Conservation (phyloP, 306 rosid species). For the barrel medic (Medicago truncatula) region DNA sequence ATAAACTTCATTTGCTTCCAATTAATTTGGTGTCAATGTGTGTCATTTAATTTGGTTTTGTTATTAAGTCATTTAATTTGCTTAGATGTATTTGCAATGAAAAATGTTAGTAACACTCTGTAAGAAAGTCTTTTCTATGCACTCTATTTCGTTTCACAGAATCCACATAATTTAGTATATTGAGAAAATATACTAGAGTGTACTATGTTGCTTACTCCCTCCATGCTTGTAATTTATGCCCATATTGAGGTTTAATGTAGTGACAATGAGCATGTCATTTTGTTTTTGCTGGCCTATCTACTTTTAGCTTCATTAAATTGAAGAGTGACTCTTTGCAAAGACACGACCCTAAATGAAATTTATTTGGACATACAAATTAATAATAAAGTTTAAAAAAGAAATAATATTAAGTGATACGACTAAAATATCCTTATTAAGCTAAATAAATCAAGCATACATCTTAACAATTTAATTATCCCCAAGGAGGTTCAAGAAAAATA, state of each 20-base stretch:
- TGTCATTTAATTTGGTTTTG: neutral
- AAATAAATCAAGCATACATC: too few species aligned
- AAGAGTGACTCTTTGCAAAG: neutral
- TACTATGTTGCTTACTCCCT: neutral
- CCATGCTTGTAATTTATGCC: neutral
- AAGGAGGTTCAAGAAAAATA: too few species aligned
- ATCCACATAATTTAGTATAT: neutral
- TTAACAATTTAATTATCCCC: too few species aligned
- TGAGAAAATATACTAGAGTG: neutral
- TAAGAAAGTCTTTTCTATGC: neutral
- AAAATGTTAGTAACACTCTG: neutral
- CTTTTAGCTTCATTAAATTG: neutral
- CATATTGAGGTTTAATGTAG: neutral
- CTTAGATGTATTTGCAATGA: neutral
- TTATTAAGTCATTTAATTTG: neutral
- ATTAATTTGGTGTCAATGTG: constrained; percentile 19
- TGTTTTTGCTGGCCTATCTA: neutral
- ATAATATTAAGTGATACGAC: too few species aligned
- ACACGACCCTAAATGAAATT: too few species aligned
- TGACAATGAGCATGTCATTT: neutral
- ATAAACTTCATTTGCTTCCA: constrained; percentile 11
- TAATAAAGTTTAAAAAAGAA: too few species aligned
- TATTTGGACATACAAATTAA: too few species aligned
- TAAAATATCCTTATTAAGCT: too few species aligned
- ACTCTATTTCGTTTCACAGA: neutral